Evolutionary conservation across 208 protist species (phyloP).

Genomic region (Trypanosoma grayi): DNA sequence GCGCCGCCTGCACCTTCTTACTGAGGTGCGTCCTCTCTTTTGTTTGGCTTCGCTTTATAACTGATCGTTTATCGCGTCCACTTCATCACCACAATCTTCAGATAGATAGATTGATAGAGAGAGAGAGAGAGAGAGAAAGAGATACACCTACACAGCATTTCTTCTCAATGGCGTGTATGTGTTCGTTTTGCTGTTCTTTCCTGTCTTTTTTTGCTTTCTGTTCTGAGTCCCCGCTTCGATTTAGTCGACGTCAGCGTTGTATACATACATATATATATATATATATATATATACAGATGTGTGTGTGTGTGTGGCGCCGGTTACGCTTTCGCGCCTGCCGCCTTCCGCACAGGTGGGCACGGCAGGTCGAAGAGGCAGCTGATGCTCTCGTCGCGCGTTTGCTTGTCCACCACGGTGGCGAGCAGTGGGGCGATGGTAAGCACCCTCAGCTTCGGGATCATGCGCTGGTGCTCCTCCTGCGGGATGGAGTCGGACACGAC

Average conservation of each 20-base stretch:
- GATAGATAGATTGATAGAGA: too few relatives aligned
- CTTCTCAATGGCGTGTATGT: background rate
- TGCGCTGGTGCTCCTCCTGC: constrained; percentile 70
- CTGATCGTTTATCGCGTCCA: too few relatives aligned
- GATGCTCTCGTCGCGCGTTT: constrained; percentile 67
- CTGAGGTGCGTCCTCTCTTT: too few relatives aligned
- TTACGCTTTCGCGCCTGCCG: background rate
- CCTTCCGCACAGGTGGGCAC: background rate
- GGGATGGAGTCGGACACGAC: constrained; percentile 94
- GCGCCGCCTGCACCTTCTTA: too few relatives aligned
- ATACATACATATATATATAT: background rate
- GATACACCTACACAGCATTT: too few relatives aligned
- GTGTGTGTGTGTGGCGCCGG: background rate
- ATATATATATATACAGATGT: background rate
- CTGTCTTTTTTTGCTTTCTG: constrained; percentile 4
- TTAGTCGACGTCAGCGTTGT: too few relatives aligned
- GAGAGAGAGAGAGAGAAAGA: too few relatives aligned
- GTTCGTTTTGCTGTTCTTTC: constrained; percentile 4
- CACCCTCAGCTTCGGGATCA: constrained; percentile 84
- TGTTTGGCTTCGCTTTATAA: too few relatives aligned
- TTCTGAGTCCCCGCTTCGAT: constrained; percentile 1
- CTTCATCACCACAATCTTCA: too few relatives aligned
- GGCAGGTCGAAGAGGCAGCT: constrained; percentile 54
- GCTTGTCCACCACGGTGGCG: constrained; percentile 74
- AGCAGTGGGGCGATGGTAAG: constrained; percentile 88